Conservation (phyloP, 495 filamentous ascomycete species). For the Neurospora cerealis region DNA sequence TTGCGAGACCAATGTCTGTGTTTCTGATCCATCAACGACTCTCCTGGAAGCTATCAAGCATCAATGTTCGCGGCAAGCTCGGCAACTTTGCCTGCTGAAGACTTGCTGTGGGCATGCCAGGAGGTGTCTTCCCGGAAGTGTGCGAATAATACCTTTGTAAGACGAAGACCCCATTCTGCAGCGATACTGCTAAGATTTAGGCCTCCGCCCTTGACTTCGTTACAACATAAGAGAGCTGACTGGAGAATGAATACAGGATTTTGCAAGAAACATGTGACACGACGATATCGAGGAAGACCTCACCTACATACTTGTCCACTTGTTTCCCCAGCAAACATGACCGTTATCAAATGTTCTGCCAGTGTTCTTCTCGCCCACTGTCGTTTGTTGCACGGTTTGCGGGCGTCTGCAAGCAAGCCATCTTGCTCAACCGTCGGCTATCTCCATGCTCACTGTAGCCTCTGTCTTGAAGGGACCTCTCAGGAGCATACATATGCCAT, state of each 20-base stretch:
- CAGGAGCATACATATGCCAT: not conserved
- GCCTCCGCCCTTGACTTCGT: not conserved
- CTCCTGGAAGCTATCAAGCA: not conserved
- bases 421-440: not conserved
- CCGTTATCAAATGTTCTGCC: not conserved
- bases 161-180: not conserved
- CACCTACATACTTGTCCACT: not conserved
- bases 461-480: not conserved
- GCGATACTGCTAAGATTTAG: not conserved
- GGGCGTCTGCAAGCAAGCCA: not conserved
- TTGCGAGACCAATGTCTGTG: not conserved
- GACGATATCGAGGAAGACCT: not conserved
- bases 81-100: not conserved
- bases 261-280: not conserved
- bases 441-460: not conserved
- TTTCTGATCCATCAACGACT: not conserved
- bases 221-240: not conserved
- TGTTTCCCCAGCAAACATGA: not conserved
- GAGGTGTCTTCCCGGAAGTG: not conserved
- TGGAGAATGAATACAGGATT: not conserved
- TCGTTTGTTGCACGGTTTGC: not conserved
- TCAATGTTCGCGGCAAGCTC: not conserved
- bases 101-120: not conserved
- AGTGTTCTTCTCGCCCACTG: not conserved
- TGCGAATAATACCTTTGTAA: not conserved